Base-by-base conservation (phyloP, 805 yeast species). In the Saccharomycopsis oosterbeekiorum region DNA sequence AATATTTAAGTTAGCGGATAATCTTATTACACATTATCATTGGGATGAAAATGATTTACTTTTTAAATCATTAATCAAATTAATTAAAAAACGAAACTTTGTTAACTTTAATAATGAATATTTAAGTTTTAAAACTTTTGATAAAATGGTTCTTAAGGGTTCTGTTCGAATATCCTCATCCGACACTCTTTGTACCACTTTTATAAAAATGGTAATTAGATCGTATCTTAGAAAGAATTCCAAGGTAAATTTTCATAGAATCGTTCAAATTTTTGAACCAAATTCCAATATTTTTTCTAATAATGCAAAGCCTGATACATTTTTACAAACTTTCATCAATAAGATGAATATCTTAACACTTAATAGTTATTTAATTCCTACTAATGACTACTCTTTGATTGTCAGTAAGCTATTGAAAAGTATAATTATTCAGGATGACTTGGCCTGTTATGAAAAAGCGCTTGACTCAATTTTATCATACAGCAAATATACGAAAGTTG, bases 231-330 rank as follows among this genome's bases (percentile, higher is more conserved):
- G 41, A 24, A 29, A 17, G n/a, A 55, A 55, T 17, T 21, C 29
- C 9, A 4, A 14, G 9, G 53, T 47, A 11, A 17, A 24, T 2
- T 55, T 24, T 41, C 24, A 58, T 2, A 41, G 60, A 40, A 54
- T 63, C 21, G 65, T 56, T 29, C 63, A 56, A 36, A 61, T 63
- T 47, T 61, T 63, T 59, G 65, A 63, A 43, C 63, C 65, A 15
- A 60, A 60, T 24, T 24, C 64, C 9, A 61, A 56, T 42, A 29
- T 61, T 11, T 61, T 58, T 39, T 56, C 58, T 17, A 62, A 58
- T 41, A 60, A 61, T 15, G 41, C 42, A 11, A 58, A 60, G 41
- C 63, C 63, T 24, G 64, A 63, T 37, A 51, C 57, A 14, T 60
- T 58, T 53, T 41, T 63, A 12, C 65, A 63, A 55, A 61, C 63